These are phyloP conservation scores for Diaporthe velutina DNA, from an alignment of 2,329 filamentous ascomycete genomes.

Conservation along the genomic window DNA sequence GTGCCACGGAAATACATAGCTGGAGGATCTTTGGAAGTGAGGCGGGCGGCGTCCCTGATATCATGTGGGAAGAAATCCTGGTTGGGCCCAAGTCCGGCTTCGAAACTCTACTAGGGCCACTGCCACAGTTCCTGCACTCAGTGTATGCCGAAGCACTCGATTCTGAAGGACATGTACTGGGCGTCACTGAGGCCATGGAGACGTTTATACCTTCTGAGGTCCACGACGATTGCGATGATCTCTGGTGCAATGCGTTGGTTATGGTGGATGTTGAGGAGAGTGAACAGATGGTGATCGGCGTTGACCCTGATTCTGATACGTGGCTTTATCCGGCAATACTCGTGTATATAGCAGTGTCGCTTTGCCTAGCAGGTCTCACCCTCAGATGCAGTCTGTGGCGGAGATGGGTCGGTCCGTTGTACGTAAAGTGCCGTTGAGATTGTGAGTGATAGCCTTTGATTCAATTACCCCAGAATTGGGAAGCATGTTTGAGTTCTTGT, in stretches of 20 bases:
- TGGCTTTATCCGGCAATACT: background rate
- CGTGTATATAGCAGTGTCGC: background rate
- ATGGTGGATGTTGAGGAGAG: background rate
- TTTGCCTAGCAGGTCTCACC: background rate
- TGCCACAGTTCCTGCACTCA: background rate
- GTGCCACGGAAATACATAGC: background rate
- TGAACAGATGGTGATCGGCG: too few relatives aligned
- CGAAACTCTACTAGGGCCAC: background rate
- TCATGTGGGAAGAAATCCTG: background rate
- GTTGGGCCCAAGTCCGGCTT: background rate
- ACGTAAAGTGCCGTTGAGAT: too few relatives aligned
- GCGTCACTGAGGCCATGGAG: background rate
- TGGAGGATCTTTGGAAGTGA: slow-evolving; percentile 1
- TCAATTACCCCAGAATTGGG: too few relatives aligned
- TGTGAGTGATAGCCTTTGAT: background rate
- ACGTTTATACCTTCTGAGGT: background rate
- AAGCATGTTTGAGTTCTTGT: background rate
- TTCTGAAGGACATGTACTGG: background rate
- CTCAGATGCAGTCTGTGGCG: background rate
- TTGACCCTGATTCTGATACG: background rate
- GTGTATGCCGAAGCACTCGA: background rate
- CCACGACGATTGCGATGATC: background rate
- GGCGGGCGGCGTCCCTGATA: too few relatives aligned
- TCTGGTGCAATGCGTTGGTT: slow-evolving; percentile 1
- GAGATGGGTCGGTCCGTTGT: background rate